Conservation (phyloP, 2,329 filamentous ascomycete species). For the Onygenales sp. region DNA sequence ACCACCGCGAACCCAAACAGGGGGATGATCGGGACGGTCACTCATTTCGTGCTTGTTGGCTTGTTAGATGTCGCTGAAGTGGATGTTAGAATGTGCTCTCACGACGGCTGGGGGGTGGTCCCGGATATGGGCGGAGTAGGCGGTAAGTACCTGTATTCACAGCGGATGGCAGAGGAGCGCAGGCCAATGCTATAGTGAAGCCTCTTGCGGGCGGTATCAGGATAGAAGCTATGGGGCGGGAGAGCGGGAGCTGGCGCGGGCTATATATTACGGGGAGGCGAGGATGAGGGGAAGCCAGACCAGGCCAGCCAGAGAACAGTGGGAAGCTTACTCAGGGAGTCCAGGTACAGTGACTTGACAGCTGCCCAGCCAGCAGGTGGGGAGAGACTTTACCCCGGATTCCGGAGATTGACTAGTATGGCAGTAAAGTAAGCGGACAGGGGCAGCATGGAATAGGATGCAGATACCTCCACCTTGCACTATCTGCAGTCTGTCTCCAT, state of each 20-base stretch:
- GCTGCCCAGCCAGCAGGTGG: not conserved
- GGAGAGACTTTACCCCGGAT: not conserved
- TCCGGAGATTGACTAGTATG: not conserved
- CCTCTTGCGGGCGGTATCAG: not conserved
- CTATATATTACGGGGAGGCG: not conserved
- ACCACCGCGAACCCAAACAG: slow-evolving; percentile 13
- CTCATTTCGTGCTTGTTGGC: not conserved
- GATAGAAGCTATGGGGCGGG: too few relatives aligned
- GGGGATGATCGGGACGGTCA: slow-evolving; percentile 12
- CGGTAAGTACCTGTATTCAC: not conserved
- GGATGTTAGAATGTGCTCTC: not conserved
- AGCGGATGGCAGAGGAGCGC: not conserved
- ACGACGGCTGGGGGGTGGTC: not conserved
- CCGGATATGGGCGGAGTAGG: not conserved
- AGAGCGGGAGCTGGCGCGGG: not conserved
- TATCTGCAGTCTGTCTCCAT: too few relatives aligned
- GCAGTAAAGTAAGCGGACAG: not conserved
- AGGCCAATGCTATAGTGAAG: not conserved
- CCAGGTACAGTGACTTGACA: not conserved
- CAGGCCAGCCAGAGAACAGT: slow-evolving; percentile 4
- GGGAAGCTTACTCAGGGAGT: not conserved
- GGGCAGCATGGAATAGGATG: too few relatives aligned
- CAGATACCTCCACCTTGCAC: too few relatives aligned
- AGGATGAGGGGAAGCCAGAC: not conserved
- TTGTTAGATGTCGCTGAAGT: not conserved